phyloP scores from a whole-genome alignment of 1,284 basidiomycete species.

The Phaffia rhodozyma region DNA sequence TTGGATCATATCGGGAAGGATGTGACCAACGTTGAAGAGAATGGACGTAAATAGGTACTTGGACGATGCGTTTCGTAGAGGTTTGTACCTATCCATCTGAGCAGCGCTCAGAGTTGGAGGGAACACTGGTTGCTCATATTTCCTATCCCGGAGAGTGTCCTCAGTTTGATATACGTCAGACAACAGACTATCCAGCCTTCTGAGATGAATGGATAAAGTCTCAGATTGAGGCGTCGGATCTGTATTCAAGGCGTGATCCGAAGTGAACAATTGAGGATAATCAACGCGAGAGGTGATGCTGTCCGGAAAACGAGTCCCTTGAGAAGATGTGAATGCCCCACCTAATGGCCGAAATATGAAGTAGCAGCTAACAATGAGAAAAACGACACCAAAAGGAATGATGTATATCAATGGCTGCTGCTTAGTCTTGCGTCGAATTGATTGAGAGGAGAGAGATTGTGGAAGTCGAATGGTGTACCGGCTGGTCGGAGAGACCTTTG shows the following conservation, averaged over 20 bases:
- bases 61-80: not conserved
- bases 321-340: no score
- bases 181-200: not conserved
- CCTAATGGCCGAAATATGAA: no score
- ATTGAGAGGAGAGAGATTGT: no score
- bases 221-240: not conserved
- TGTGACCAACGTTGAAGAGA: slow-evolving; percentile 7
- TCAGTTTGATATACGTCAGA: not conserved
- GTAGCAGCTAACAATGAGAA: no score
- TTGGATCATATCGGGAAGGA: slow-evolving; percentile 32
- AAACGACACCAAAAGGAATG: no score
- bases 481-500: no score
- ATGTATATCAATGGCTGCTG: no score
- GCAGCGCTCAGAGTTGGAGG: not conserved
- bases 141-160: not conserved
- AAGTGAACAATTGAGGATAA: not conserved
- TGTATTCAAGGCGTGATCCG: not conserved
- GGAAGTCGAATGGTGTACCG: no score
- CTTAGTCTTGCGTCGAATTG: no score
- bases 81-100: slow-evolving; percentile 5
- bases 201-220: not conserved
- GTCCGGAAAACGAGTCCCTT: no score
- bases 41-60: slow-evolving; percentile 11
- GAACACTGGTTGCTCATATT: not conserved
- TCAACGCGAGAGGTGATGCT: not conserved